Evolutionary conservation across 2,329 filamentous ascomycete species (phyloP).

Genomic region (Ophiobolus disseminans): DNA sequence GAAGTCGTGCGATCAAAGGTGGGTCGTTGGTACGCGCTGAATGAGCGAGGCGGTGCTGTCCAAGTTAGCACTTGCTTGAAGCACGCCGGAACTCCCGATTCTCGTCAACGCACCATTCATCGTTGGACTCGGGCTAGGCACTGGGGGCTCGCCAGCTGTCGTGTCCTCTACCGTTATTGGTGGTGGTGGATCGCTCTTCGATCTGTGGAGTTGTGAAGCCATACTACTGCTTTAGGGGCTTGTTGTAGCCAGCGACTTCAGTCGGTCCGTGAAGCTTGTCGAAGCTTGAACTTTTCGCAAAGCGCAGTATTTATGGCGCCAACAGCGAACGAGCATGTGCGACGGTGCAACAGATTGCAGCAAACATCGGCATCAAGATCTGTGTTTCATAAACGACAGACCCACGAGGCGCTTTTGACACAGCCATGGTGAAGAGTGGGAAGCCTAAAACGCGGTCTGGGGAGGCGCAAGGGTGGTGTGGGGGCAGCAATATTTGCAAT

Average conservation of each 20-base stretch:
- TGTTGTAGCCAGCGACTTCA: background rate
- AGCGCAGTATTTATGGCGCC: background rate
- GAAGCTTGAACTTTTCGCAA: conserved; percentile 3
- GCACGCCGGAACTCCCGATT: background rate
- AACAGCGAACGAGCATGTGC: background rate
- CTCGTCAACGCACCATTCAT: conserved; percentile 19
- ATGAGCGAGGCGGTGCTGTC: conserved; percentile 25
- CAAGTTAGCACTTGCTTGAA: conserved; percentile 4
- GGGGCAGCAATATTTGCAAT: background rate
- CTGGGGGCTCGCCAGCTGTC: conserved; percentile 27
- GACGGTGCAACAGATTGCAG: background rate
- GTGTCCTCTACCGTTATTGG: conserved; percentile 47
- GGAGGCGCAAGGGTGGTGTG: background rate
- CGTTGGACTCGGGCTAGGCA: conserved; percentile 31
- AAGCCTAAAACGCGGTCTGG: background rate
- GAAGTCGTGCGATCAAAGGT: conserved; percentile 18
- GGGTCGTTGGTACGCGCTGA: conserved; percentile 17
- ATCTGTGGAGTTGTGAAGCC: conserved; percentile 16
- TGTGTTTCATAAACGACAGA: background rate
- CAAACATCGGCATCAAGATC: background rate
- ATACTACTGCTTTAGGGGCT: background rate
- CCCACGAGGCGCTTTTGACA: background rate
- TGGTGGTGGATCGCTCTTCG: conserved; percentile 36
- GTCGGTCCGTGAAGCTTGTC: background rate
- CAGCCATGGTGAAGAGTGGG: background rate